phyloP scores from a whole-genome alignment of 106 monocot species.

The Phalaenopsis aphrodite region DNA sequence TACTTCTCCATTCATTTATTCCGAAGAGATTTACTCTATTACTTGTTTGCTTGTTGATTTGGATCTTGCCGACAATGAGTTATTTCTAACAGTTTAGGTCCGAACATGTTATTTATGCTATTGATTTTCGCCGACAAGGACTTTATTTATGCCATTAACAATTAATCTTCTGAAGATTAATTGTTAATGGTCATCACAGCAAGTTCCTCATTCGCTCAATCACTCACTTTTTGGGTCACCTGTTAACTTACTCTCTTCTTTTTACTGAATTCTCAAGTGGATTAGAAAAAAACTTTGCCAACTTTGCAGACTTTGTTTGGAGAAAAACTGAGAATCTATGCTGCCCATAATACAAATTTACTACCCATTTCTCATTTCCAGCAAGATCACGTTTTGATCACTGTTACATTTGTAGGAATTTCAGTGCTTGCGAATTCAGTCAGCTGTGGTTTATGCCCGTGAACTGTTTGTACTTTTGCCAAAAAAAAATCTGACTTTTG shows the following conservation, averaged over 20 bases:
- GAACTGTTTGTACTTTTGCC: neutral
- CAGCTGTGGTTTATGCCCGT: neutral
- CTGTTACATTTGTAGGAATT: neutral
- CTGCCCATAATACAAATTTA: neutral
- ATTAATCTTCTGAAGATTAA: neutral
- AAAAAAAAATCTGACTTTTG: neutral
- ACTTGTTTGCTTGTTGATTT: neutral
- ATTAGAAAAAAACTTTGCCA: neutral
- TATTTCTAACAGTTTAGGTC: neutral
- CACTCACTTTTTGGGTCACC: neutral
- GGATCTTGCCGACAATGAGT: neutral
- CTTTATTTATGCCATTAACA: too few species aligned
- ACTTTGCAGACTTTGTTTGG: neutral
- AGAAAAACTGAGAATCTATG: neutral
- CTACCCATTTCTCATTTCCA: neutral
- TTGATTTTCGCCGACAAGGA: neutral
- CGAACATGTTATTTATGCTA: neutral
- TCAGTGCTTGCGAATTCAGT: neutral
- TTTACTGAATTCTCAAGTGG: neutral
- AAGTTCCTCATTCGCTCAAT: neutral
- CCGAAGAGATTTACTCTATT: neutral
- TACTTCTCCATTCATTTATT: neutral
- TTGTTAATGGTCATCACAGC: neutral
- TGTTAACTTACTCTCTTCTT: neutral
- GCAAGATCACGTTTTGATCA: neutral